Evolutionary conservation across 306 rosid genomes (phyloP), one percentile per base, ranked within the genome.

Genomic region (Begonia loranthoides): DNA sequence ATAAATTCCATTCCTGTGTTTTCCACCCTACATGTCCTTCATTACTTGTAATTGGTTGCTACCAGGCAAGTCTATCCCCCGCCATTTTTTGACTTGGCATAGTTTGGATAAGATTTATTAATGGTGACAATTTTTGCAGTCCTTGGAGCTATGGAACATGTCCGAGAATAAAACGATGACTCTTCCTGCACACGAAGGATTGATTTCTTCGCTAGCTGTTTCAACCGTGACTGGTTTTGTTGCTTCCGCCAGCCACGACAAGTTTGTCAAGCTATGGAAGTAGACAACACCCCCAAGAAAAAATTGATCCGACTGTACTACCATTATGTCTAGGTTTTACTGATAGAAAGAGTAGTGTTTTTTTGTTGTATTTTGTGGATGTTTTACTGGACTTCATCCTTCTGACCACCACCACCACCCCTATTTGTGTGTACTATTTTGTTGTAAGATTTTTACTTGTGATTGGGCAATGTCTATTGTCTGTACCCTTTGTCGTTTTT

Each of bases 111-210:
- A 9, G 50, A 50, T 45, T 21, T 12, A 22, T 60, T 61, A 43
- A 43, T 10, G n/a, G 15, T 43, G 47, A 3, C 47, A 43, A 43
- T 41, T 14, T 15, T 5, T 79, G 81, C 70, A 90, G 99, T 86
- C 99, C 28, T 56, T 90, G 78, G 99, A 90, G 80, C 87, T 90
- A 34, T 90, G 99, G 99, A 80, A 90, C 82, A 86, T 83, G 87
- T 45, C 62, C 0, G 99, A 86, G 73, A 80, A 80, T 79, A 86
- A 82, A 92, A 85, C 95, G 17, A 83, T 90, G 99, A 74, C 88
- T 2, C 63, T 86, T 13, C 40, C 95, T 7, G 99, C 95, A 52
- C 99, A 90, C 28, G 99, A 86, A 0, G 99, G 95, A 60, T 77
- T 90, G 47, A 74, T 90, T 45, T 75, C 95, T 24, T 64, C 88